phyloP scores from a whole-genome alignment of 148 eudicot species.

The Silene latifolia region DNA sequence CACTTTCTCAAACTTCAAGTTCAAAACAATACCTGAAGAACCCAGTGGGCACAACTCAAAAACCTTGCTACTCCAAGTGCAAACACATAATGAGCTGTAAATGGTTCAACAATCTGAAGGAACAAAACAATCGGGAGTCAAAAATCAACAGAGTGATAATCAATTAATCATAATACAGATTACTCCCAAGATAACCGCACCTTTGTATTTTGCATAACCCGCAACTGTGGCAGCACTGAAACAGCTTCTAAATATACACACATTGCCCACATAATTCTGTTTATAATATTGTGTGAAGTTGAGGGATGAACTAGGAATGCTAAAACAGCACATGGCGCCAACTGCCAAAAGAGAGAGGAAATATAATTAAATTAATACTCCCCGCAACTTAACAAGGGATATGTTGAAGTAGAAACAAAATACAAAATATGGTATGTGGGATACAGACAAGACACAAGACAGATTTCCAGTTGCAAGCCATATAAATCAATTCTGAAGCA shows the following conservation, averaged over 20 bases:
- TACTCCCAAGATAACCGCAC: not conserved
- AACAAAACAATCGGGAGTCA: not conserved
- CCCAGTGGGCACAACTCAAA: slow-evolving; percentile 53
- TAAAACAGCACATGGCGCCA: slow-evolving; percentile 30
- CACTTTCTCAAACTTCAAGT: not conserved
- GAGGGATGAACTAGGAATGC: slow-evolving; percentile 33
- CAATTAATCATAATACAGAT: not conserved
- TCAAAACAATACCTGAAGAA: slow-evolving; percentile 37
- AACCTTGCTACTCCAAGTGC: slow-evolving; percentile 51
- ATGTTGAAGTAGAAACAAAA: not conserved
- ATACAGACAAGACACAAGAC: too few relatives aligned
- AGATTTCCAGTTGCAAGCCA: not conserved
- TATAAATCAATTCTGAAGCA: not conserved
- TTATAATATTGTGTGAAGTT: slow-evolving; percentile 30
- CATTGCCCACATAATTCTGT: slow-evolving; percentile 36
- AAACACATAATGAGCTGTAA: slow-evolving; percentile 53
- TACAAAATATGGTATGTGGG: not conserved
- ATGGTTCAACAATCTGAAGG: slow-evolving; percentile 50
- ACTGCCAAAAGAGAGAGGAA: slow-evolving; percentile 17
- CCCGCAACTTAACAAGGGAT: not conserved
- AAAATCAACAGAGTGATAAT: not conserved
- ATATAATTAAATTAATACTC: not conserved
- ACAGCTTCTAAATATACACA: slow-evolving; percentile 40
- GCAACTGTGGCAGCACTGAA: slow-evolving; percentile 35
- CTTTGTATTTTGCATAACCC: slow-evolving; percentile 37